Evolutionary conservation across 768 basidiomycete genomes (phyloP), one percentile per base, ranked within the genome.

Genomic region (Lanmaoa pseudosensibilis): DNA sequence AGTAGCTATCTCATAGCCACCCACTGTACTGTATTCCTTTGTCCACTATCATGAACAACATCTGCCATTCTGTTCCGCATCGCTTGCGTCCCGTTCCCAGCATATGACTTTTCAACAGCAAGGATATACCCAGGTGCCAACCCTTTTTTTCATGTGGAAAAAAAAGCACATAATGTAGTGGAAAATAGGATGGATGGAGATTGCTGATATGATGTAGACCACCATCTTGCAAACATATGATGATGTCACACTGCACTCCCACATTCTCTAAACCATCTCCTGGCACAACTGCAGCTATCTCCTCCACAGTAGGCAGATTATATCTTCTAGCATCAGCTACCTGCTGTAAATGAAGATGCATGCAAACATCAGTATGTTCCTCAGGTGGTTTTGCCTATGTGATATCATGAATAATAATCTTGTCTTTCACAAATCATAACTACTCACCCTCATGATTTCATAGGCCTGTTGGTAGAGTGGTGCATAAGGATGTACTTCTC

Each of bases 161-260:
- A 2, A 82, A 65, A 0, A 83, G 58, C 0, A 76, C 72, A 74
- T 79, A 81, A 15, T 79, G 74, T 1, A 81, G 65, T 0, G 77
- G 59, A 0, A 58, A 32, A 57, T 81, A 82, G 0, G 63, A 50
- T 5, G 73, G 68, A 57, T 77, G 64, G 0, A 65, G 51, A 2
- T 81, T 70, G 54, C 50, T 69, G 36, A 80, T 77, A 2, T 62
- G 50, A 19, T 57, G 27, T 4, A 79, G 55, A 2, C 54, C 61
- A 40, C 66, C 68, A 50, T 59, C 60, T n/a, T 65, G 56, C 0
- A 65, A 46, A 4, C 27, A 47, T 0, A 78, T 39, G 10, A 80
- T 54, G 16, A 80, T 77, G 40, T 82, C 78, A 4, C 66, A 34
- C 18, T 56, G 21, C 1, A 64, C 55, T 2, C 50, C 36, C 0